These are phyloP conservation scores for Xerocomellus intermedius DNA, from an alignment of 768 basidiomycete genomes.

Conservation along the genomic window DNA sequence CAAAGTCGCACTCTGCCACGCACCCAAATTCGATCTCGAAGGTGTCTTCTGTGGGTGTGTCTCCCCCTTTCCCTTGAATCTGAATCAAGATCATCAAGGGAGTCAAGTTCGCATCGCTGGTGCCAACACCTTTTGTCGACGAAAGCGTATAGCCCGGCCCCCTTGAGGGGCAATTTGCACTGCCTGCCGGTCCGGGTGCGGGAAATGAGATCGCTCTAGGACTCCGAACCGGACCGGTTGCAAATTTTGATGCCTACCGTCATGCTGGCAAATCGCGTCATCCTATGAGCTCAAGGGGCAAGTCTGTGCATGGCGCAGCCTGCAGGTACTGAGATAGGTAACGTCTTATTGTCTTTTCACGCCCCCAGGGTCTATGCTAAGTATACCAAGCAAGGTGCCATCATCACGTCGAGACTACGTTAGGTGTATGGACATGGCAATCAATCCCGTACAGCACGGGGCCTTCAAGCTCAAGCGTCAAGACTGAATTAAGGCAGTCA, in stretches of 20 bases:
- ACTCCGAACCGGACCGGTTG: not conserved
- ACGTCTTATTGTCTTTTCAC: conserved; percentile 10
- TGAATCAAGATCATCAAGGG: not conserved
- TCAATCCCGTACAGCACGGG: not conserved
- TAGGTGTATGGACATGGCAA: not conserved
- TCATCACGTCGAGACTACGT: not conserved
- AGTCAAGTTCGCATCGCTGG: not conserved
- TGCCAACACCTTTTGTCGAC: not conserved
- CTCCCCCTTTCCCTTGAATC: not conserved
- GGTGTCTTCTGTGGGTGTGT: not conserved
- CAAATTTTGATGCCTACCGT: not conserved
- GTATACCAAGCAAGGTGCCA: not conserved
- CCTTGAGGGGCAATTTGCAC: not conserved
- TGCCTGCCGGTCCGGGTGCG: not conserved
- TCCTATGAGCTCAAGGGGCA: not conserved
- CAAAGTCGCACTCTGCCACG: not conserved
- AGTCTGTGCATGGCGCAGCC: not conserved
- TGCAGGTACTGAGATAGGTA: not conserved
- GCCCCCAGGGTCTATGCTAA: not conserved
- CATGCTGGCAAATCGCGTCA: not conserved
- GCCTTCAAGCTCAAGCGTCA: too few relatives aligned
- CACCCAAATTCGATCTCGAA: too few relatives aligned
- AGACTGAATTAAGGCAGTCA: not conserved
- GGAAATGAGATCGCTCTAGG: not conserved
- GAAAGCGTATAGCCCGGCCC: not conserved